Evolutionary conservation across 2,329 filamentous ascomycete species (phyloP), one percentile per base, ranked within the genome.

Genomic region (Madurella mycetomatis): DNA sequence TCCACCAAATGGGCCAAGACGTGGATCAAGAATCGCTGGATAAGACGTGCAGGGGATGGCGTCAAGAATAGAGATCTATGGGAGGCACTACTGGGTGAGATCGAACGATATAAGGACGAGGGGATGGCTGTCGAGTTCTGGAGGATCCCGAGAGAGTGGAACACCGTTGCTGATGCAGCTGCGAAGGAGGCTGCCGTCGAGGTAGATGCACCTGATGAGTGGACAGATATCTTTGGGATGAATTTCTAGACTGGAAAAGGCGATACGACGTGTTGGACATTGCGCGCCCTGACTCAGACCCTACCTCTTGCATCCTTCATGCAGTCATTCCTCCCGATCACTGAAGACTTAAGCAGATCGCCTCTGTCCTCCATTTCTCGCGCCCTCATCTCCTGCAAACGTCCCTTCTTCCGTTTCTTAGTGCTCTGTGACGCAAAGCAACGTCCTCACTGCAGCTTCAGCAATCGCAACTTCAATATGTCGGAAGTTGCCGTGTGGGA

Each of bases 51-150:
- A 2, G 65, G 68, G 0, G 58, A 13, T 0, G 54, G 60, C 1
- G 75, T 81, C 44, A 75, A 75, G 62, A 82, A 82, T 56, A 67
- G 63, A 54, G 78, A 84, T 55, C 57, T 83, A 17, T 83, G 81
- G 78, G 66, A 80, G 61, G 57, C 65, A 12, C 64, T 83, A 2
- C 65, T 80, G 11, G 69, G 69, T 0, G 70, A 75, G 49, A 55
- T 73, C 1, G 72, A 76, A 56, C 55, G 58, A 19, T 58, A 48
- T 17, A 19, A 66, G 2, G 59, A 63, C 0, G 0, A 47, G 0
- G 71, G 70, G 0, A 39, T 77, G 19, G 52, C 60, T 7, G 65
- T 81, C n/a, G 56, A 67, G 40, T 73, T 82, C 59, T 81, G 77
- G 78, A 67, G 61, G 46, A 76, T 82, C 34, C 70, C 71, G 2